These are phyloP conservation scores for Rhizoclosmatium globosum DNA, from an alignment of 192 early-diverging fungal genomes.

Conservation along the genomic window DNA sequence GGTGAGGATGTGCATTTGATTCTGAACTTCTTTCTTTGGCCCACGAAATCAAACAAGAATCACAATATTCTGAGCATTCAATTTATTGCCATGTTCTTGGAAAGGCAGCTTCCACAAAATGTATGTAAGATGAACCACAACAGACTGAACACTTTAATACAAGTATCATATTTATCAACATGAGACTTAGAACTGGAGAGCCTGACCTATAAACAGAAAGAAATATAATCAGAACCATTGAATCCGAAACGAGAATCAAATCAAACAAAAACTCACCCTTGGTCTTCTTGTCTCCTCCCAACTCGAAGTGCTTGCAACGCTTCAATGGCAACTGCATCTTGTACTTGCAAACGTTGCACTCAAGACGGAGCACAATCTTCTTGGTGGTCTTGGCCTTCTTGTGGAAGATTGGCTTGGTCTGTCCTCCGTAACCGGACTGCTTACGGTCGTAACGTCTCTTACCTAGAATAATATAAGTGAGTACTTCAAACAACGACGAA, in stretches of 20 bases:
- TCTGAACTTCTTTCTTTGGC: not conserved
- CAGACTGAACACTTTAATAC: conserved; percentile 11
- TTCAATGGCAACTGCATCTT: conserved; percentile 97
- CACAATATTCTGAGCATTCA: not conserved
- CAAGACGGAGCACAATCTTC: conserved; percentile 98
- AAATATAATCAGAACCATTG: not conserved
- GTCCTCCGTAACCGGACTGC: conserved; percentile 99
- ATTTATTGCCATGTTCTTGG: not conserved
- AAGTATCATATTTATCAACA: not conserved
- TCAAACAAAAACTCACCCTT: conserved; percentile 51
- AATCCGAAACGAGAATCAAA: not conserved
- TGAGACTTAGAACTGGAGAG: conserved; percentile 81
- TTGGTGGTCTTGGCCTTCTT: conserved; percentile 99
- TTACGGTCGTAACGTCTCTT: conserved; percentile 88
- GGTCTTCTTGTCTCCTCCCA: conserved; percentile 99
- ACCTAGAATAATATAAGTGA: conserved; percentile 39
- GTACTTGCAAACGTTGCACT: conserved; percentile 99
- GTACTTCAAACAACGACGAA: not conserved
- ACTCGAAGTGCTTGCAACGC: conserved; percentile 99
- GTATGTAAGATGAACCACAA: not conserved
- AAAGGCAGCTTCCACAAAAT: not conserved
- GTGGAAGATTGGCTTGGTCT: conserved; percentile 99
- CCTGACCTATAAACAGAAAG: conserved; percentile 67
- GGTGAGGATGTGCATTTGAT: not conserved
- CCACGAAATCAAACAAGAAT: not conserved